These are phyloP conservation scores for Lactifluus hygrophoroides DNA, from an alignment of 768 basidiomycete genomes.

Conservation along the genomic window DNA sequence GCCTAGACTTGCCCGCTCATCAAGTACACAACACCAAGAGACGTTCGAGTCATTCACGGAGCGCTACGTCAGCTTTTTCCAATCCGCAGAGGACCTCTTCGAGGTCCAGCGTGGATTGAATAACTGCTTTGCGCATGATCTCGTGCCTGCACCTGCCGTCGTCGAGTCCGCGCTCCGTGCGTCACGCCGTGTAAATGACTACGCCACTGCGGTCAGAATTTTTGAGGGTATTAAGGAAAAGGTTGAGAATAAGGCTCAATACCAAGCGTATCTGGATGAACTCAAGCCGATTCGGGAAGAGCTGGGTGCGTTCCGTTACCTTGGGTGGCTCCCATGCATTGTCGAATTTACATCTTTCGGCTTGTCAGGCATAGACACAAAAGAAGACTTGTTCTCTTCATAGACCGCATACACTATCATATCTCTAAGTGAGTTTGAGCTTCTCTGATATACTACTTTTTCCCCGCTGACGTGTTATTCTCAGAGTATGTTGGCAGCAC, in stretches of 20 bases:
- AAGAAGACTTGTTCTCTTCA: conserved; percentile 55
- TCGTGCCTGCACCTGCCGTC: conserved; percentile 78
- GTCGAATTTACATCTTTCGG: neutral
- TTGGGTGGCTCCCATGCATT: neutral
- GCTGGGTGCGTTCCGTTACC: conserved; percentile 51
- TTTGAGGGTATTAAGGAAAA: conserved; percentile 96
- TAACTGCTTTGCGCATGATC: conserved; percentile 99
- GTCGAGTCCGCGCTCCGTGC: conserved; percentile 84
- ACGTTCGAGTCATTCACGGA: conserved; percentile 90
- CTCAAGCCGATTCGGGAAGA: conserved; percentile 83
- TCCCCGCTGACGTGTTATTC: neutral
- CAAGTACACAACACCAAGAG: conserved; percentile 73
- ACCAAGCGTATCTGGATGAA: conserved; percentile 88
- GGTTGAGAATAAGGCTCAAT: conserved; percentile 95
- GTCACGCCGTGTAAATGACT: conserved; percentile 90
- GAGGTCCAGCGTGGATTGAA: conserved; percentile 98
- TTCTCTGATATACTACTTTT: neutral
- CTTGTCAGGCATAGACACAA: conserved; percentile 43
- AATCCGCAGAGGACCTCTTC: conserved; percentile 89
- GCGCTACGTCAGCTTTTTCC: conserved; percentile 92
- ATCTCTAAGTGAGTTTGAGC: neutral
- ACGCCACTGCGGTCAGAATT: conserved; percentile 90
- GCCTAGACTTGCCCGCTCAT: conserved; percentile 40
- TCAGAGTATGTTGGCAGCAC: conserved; percentile 7
- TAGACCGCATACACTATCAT: conserved; percentile 25